A percentile compares a stretch with the other conserved stretches of the same genome.
Evolutionary conservation across 179 eudicot genomes (phyloP).

Genomic region (Spinacia oleracea): DNA sequence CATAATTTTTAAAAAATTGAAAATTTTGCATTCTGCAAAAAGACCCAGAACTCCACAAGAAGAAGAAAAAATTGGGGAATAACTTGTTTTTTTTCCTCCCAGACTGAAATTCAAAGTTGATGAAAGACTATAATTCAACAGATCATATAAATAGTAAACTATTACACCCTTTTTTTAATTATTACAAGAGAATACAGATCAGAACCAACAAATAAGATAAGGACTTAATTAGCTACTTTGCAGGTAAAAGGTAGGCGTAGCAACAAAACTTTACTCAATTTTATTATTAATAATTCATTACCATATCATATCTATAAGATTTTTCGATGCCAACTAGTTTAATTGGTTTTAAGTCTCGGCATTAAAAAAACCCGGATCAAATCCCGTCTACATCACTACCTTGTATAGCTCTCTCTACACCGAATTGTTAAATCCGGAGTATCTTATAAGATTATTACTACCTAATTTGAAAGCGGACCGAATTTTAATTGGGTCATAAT

Average conservation of each 20-base stretch:
- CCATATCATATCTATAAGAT: background rate
- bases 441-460: slow-evolving; percentile 12
- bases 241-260: slow-evolving; percentile 32
- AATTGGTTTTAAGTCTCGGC: too few species aligned
- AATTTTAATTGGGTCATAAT: slow-evolving; percentile 35
- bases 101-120: background rate
- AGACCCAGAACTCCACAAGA: background rate
- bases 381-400: too few species aligned
- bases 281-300: background rate
- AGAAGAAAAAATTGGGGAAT: background rate
- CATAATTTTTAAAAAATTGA: background rate
- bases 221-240: slow-evolving; percentile 26
- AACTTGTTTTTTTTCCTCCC: background rate
- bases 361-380: too few species aligned
- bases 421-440: too few species aligned
- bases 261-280: slow-evolving; percentile 20
- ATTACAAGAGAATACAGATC: slow-evolving; percentile 23
- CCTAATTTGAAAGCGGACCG: slow-evolving; percentile 23
- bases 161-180: background rate
- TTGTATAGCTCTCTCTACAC: too few species aligned
- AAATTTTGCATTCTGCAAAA: background rate
- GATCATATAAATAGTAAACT: slow-evolving; percentile 11
- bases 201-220: slow-evolving; percentile 27
- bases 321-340: too few species aligned
- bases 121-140: background rate